phyloP scores from a whole-genome alignment of 2,329 filamentous ascomycete genomes.

The Plectosphaerella sp. region DNA sequence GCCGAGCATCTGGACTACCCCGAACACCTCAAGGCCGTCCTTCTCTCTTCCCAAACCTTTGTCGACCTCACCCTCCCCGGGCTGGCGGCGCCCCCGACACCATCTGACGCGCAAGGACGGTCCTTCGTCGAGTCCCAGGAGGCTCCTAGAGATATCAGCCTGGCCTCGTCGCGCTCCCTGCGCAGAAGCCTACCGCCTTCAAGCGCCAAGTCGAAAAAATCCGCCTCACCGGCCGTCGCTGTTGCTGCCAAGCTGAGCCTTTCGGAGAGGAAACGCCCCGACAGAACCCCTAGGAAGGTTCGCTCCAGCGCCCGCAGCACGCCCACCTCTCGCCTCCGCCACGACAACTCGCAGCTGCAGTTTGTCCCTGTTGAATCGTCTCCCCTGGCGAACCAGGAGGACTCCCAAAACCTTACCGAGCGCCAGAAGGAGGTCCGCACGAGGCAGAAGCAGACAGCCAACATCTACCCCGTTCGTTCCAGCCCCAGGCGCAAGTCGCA shows the following conservation, averaged over 20 bases:
- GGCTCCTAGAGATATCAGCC: conserved; percentile 24
- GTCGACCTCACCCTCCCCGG: conserved; percentile 43
- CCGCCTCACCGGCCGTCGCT: conserved; percentile 25
- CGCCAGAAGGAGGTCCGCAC: conserved; percentile 74
- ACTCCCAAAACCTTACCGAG: conserved; percentile 74
- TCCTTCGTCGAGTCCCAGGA: conserved; percentile 46
- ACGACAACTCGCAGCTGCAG: conserved; percentile 78
- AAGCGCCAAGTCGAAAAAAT: conserved; percentile 1
- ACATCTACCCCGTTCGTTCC: conserved; percentile 64
- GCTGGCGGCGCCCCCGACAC: conserved; percentile 28
- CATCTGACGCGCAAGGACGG: conserved; percentile 31
- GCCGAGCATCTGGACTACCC: conserved; percentile 61
- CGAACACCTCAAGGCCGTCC: conserved; percentile 52
- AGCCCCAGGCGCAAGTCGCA: conserved; percentile 30
- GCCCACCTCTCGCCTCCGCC: conserved; percentile 51
- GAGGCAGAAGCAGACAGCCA: conserved; percentile 59
- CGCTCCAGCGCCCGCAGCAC: conserved; percentile 4
- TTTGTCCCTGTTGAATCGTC: conserved; percentile 67
- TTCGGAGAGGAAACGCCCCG: conserved; percentile 17
- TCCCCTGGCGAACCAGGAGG: conserved; percentile 36
- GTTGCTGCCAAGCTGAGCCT: conserved; percentile 25
- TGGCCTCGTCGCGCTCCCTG: conserved; percentile 17
- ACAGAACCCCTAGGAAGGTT: conserved; percentile 15
- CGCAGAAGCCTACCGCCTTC: conserved; percentile 14
- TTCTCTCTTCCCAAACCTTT: conserved; percentile 56